These are phyloP conservation scores for Schoenoplectus tabernaemontani DNA, from an alignment of 202 grass and related monocot genomes.

Conservation along the genomic window DNA sequence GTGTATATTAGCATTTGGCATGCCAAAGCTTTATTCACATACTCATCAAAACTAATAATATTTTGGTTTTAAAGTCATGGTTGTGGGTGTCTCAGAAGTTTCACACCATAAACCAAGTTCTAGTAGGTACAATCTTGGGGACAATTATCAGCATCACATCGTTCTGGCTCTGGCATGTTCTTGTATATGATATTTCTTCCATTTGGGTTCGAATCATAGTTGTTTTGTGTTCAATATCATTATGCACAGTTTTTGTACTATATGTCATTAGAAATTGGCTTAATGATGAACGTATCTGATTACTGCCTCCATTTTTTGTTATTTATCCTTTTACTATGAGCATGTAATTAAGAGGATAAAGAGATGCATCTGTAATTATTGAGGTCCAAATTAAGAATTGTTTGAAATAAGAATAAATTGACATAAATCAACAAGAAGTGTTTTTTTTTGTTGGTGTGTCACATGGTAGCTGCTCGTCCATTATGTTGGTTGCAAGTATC, in stretches of 20 bases:
- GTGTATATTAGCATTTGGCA: not conserved
- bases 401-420: not conserved
- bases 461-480: too few species aligned
- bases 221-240: slow-evolving; percentile 31
- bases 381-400: not conserved
- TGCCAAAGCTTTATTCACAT: not conserved
- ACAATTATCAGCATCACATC: slow-evolving; percentile 32
- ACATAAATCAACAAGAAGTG: not conserved
- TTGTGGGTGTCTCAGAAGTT: slow-evolving; percentile 64
- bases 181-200: slow-evolving; percentile 46
- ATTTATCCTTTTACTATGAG: not conserved
- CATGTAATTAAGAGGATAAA: not conserved
- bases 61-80: slow-evolving; percentile 50
- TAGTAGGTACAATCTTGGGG: slow-evolving; percentile 56
- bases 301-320: not conserved
- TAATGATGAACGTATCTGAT: slow-evolving; percentile 29
- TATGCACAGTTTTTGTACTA: slow-evolving; percentile 35
- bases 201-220: slow-evolving; percentile 36
- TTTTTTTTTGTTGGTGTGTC: not conserved
- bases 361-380: not conserved
- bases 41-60: not conserved
- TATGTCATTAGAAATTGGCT: slow-evolving; percentile 44
- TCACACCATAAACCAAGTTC: slow-evolving; percentile 66
- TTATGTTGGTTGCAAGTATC: not conserved
- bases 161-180: slow-evolving; percentile 60